These are phyloP conservation scores for Beauveria scarabaeidicola DNA, from an alignment of 2,329 filamentous ascomycete genomes.

Conservation along the genomic window DNA sequence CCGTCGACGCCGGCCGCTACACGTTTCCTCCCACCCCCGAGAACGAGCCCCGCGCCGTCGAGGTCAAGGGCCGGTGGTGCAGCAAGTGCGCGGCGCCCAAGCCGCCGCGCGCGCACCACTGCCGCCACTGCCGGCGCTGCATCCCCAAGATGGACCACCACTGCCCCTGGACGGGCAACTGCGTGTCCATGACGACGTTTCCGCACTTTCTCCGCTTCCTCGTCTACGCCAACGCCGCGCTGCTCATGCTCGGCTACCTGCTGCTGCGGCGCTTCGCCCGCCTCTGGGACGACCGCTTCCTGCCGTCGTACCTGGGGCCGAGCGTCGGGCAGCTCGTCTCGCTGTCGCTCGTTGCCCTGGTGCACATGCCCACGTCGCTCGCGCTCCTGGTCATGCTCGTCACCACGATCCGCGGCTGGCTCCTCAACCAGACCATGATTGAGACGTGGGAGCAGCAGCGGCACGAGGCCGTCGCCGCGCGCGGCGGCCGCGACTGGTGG, in stretches of 20 bases:
- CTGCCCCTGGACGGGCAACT: constrained; percentile 78
- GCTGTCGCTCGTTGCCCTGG: constrained; percentile 51
- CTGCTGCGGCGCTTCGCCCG: constrained; percentile 49
- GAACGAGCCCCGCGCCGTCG: constrained; percentile 20
- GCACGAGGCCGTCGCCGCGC: constrained; percentile 48
- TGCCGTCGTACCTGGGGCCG: constrained; percentile 70
- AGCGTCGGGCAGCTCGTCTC: constrained; percentile 48
- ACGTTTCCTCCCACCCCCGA: constrained; percentile 22
- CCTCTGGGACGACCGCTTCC: constrained; percentile 56
- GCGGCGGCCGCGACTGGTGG: constrained; percentile 39
- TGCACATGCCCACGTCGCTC: constrained; percentile 51
- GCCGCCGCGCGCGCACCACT: constrained; percentile 73
- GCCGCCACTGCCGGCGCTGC: constrained; percentile 64
- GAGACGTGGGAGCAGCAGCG: constrained; percentile 67
- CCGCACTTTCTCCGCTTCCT: constrained; percentile 78
- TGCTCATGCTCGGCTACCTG: constrained; percentile 53
- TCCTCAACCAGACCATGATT: constrained; percentile 69
- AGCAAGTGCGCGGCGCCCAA: constrained; percentile 67
- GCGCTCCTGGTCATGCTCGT: constrained; percentile 56
- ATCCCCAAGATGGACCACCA: constrained; percentile 81
- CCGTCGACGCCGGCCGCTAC: constrained; percentile 50
- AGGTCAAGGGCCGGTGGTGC: constrained; percentile 52
- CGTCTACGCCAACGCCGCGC: constrained; percentile 55
- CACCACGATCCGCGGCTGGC: constrained; percentile 52
- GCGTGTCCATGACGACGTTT: constrained; percentile 72